Percentiles rank a stretch among this genome's conserved stretches.
phyloP scores from a whole-genome alignment of 495 filamentous ascomycete genomes.

The Peziza echinospora region DNA sequence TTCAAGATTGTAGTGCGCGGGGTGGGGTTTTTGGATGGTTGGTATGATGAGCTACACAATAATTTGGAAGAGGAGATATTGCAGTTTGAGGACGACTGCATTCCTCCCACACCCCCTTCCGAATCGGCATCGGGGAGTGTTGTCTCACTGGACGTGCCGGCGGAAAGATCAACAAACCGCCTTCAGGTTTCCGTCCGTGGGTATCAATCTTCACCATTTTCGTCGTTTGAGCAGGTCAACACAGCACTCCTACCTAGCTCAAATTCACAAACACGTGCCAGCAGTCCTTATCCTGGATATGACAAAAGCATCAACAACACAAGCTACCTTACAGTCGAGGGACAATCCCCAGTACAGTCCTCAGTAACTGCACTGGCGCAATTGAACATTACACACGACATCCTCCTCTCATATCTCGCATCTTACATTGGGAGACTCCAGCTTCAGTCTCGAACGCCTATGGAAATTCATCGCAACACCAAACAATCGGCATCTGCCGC shows the following conservation, averaged over 20 bases:
- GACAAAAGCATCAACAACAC: neutral
- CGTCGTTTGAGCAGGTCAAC: neutral
- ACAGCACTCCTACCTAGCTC: neutral
- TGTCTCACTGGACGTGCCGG: neutral
- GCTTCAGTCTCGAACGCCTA: slow-evolving; percentile 46
- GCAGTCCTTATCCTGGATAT: neutral
- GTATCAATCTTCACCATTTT: neutral
- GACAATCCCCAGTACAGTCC: neutral
- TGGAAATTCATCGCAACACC: slow-evolving; percentile 53
- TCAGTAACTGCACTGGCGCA: slow-evolving; percentile 23
- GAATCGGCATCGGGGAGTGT: slow-evolving; percentile 22
- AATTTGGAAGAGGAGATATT: slow-evolving; percentile 38
- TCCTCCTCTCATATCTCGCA: slow-evolving; percentile 67
- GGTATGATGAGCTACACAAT: slow-evolving; percentile 35
- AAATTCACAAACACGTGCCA: neutral
- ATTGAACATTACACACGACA: slow-evolving; percentile 57
- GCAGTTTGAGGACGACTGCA: slow-evolving; percentile 32
- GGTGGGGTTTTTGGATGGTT: slow-evolving; percentile 77
- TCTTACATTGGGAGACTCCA: slow-evolving; percentile 87
- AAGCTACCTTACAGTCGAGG: too few species aligned
- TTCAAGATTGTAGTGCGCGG: slow-evolving; percentile 86
- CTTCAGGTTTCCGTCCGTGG: neutral
- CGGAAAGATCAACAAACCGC: neutral
- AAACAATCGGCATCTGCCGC: slow-evolving; percentile 67
- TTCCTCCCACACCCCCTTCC: slow-evolving; percentile 53